Percentiles rank a stretch among this genome's conserved stretches.
Conservation (phyloP, 2,329 filamentous ascomycete species). For the Aspergillus udagawae region DNA sequence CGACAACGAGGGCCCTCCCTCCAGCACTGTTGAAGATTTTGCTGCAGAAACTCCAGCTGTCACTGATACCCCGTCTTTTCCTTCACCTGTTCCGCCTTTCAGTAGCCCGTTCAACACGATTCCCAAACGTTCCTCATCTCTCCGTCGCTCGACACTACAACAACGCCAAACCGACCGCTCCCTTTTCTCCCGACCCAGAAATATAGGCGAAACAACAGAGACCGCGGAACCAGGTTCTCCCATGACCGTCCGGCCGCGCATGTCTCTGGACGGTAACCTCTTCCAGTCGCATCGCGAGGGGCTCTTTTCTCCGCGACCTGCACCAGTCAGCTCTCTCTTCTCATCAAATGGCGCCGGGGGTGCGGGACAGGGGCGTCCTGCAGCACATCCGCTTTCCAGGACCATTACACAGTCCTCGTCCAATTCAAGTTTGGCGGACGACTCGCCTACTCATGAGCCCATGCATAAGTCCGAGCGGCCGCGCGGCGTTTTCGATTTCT, state of each 20-base stretch:
- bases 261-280: constrained; percentile 72
- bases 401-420: constrained; percentile 85
- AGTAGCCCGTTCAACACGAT: constrained; percentile 50
- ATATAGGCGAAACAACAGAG: constrained; percentile 42
- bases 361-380: constrained; percentile 40
- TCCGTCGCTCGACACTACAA: constrained; percentile 82
- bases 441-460: constrained; percentile 63
- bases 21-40: constrained; percentile 24
- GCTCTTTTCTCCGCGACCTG: constrained; percentile 61
- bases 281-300: constrained; percentile 62
- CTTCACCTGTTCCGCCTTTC: constrained; percentile 35
- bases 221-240: constrained; percentile 51
- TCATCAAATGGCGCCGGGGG: constrained; percentile 22
- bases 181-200: constrained; percentile 44
- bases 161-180: constrained; percentile 71
- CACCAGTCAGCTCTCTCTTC: constrained; percentile 46
- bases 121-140: constrained; percentile 67
- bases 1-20: constrained; percentile 45
- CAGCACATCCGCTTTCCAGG: constrained; percentile 76
- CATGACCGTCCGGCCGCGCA: constrained; percentile 62
- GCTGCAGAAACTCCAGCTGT: constrained; percentile 24
- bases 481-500: constrained; percentile 57
- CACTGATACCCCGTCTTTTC: constrained; percentile 24
- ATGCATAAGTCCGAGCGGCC: constrained; percentile 52
- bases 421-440: constrained; percentile 70